Conservation (phyloP, 2,329 filamentous ascomycete genomes). For the Didymella lethalis region DNA sequence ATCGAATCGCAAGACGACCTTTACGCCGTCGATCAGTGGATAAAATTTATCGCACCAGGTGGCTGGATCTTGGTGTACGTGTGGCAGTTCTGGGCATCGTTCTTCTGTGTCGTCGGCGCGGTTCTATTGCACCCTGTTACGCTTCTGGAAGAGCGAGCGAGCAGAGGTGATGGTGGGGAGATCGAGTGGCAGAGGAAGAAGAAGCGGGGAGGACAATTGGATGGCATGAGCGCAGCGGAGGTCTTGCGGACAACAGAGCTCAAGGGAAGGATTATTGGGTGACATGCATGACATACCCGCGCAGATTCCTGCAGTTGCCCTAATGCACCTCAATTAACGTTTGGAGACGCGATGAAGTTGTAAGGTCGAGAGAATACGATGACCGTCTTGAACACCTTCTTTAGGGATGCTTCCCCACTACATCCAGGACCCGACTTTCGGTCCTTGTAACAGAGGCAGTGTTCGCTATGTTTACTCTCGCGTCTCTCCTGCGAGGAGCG, state of each 20-base stretch:
- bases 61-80: slow-evolving; percentile 65
- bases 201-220: slow-evolving; percentile 18
- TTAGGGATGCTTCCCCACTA: not conserved
- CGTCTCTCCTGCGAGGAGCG: not conserved
- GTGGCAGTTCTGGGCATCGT: slow-evolving; percentile 71
- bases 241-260: slow-evolving; percentile 23
- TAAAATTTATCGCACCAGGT: slow-evolving; percentile 72
- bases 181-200: slow-evolving; percentile 17
- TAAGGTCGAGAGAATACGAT: not conserved
- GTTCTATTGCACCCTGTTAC: slow-evolving; percentile 59
- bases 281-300: slow-evolving; percentile 2
- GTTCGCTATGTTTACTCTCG: not conserved
- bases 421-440: not conserved
- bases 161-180: slow-evolving; percentile 18
- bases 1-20: slow-evolving; percentile 81
- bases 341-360: not conserved
- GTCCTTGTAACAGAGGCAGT: not conserved
- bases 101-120: slow-evolving; percentile 69
- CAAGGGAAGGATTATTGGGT: slow-evolving; percentile 24
- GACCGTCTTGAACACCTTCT: not conserved
- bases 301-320: slow-evolving; percentile 5
- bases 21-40: slow-evolving; percentile 78
- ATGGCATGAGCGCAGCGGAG: slow-evolving; percentile 24
- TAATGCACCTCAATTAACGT: slow-evolving; percentile 1
- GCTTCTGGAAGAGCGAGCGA: slow-evolving; percentile 29